phyloP scores from a whole-genome alignment of 2,329 filamentous ascomycete genomes.

The Pseudocercospora fijiensis region DNA sequence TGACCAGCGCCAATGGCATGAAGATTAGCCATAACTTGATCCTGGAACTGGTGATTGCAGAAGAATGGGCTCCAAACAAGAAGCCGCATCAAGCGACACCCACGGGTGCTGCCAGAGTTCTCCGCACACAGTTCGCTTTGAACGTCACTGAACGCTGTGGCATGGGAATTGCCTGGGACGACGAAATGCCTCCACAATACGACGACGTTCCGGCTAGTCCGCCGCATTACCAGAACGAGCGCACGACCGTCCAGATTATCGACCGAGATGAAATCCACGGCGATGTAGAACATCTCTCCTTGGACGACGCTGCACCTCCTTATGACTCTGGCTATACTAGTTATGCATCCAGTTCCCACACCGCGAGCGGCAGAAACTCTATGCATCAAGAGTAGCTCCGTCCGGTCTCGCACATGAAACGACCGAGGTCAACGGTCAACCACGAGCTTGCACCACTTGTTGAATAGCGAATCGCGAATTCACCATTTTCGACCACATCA shows the following conservation, averaged over 20 bases:
- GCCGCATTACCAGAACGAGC: slow-evolving; percentile 53
- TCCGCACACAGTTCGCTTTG: slow-evolving; percentile 87
- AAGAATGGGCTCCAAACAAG: slow-evolving; percentile 74
- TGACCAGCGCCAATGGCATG: slow-evolving; percentile 71
- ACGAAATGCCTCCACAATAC: slow-evolving; percentile 91
- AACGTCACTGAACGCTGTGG: slow-evolving; percentile 79
- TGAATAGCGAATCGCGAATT: neutral
- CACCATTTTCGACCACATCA: neutral
- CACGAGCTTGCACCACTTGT: neutral
- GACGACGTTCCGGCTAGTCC: slow-evolving; percentile 87
- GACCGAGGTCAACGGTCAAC: neutral
- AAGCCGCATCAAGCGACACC: slow-evolving; percentile 74
- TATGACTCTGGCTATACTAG: neutral
- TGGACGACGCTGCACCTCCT: neutral
- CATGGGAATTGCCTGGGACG: slow-evolving; percentile 93
- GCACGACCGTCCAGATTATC: slow-evolving; percentile 47
- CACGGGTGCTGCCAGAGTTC: slow-evolving; percentile 83
- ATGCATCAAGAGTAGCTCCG: neutral
- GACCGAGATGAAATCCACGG: slow-evolving; percentile 47
- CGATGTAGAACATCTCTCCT: slow-evolving; percentile 47
- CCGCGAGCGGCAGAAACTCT: neutral
- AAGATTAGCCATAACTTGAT: slow-evolving; percentile 81
- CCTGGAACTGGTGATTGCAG: slow-evolving; percentile 89
- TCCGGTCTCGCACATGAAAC: neutral
- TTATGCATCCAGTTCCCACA: neutral